These are phyloP conservation scores for Aureobasidium sp. DNA, from an alignment of 2,329 filamentous ascomycete species.

Conservation along the genomic window DNA sequence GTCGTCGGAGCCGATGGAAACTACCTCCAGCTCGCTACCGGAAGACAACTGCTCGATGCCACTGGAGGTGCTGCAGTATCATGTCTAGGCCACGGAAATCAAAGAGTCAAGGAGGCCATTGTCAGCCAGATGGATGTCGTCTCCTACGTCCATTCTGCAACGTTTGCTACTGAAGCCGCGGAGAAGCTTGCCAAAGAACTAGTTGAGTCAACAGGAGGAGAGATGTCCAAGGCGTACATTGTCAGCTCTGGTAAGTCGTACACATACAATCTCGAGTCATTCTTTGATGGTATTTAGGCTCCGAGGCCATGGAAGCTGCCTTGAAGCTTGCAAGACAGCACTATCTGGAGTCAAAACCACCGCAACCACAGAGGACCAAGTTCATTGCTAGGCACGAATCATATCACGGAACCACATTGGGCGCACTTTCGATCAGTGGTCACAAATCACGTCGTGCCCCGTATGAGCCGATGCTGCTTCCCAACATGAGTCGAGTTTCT, in stretches of 20 bases:
- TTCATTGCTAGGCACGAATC: constrained; percentile 60
- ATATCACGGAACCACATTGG: constrained; percentile 66
- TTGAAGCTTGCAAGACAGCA: constrained; percentile 63
- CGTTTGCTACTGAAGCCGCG: constrained; percentile 49
- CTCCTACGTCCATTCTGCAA: constrained; percentile 52
- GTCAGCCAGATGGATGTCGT: constrained; percentile 52
- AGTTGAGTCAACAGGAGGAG: constrained; percentile 45
- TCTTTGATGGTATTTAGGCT: neutral
- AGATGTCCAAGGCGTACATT: constrained; percentile 50
- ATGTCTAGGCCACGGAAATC: constrained; percentile 61
- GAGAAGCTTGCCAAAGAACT: constrained; percentile 48
- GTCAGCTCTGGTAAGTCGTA: constrained; percentile 48
- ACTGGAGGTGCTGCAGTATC: constrained; percentile 67
- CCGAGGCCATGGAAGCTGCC: constrained; percentile 61
- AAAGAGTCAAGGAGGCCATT: constrained; percentile 55
- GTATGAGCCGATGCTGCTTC: constrained; percentile 54
- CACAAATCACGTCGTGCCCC: constrained; percentile 53
- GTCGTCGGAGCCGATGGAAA: constrained; percentile 45
- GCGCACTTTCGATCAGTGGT: constrained; percentile 58
- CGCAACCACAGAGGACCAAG: constrained; percentile 48
- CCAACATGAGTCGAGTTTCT: constrained; percentile 54
- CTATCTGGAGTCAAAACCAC: constrained; percentile 49
- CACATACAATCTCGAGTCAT: neutral
- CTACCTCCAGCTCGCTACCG: constrained; percentile 48
- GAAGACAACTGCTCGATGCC: constrained; percentile 60